These are phyloP conservation scores for Hymenoscyphus scutula DNA, from an alignment of 2,329 filamentous ascomycete species.

Conservation along the genomic window DNA sequence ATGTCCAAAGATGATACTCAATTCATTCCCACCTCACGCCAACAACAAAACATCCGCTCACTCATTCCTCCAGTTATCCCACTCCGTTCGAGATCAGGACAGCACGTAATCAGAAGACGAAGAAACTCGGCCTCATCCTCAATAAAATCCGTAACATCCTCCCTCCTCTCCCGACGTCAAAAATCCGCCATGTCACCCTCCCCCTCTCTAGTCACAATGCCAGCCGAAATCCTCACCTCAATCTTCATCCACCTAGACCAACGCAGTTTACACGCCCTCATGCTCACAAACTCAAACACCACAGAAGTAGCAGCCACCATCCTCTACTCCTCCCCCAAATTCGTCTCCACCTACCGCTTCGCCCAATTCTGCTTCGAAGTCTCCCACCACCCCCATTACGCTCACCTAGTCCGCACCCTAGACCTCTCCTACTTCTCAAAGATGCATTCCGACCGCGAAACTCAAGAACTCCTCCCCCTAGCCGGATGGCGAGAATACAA, in stretches of 20 bases:
- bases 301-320: slow-evolving; percentile 20
- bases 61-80: slow-evolving; percentile 15
- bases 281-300: slow-evolving; percentile 21
- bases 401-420: slow-evolving; percentile 22
- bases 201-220: slow-evolving; percentile 21
- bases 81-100: slow-evolving; percentile 2
- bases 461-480: slow-evolving; percentile 7
- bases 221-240: slow-evolving; percentile 22
- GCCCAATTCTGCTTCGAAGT: slow-evolving; percentile 28
- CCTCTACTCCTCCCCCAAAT: slow-evolving; percentile 24
- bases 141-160: slow-evolving; percentile 19
- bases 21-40: not conserved
- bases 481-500: slow-evolving; percentile 32
- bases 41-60: slow-evolving; percentile 15
- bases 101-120: slow-evolving; percentile 10
- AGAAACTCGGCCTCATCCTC: slow-evolving; percentile 17
- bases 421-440: slow-evolving; percentile 25
- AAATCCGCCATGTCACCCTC: slow-evolving; percentile 4
- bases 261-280: slow-evolving; percentile 17
- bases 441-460: not conserved
- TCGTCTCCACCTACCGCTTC: slow-evolving; percentile 29
- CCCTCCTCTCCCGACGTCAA: slow-evolving; percentile 17
- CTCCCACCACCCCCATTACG: slow-evolving; percentile 20
- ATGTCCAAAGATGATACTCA: slow-evolving; percentile 7
- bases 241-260: slow-evolving; percentile 25